A percentile compares a stretch with the other conserved stretches of the same genome.
Evolutionary conservation across 83 land plant genomes (phyloP).

Genomic region (Isoetes engelmannii): DNA sequence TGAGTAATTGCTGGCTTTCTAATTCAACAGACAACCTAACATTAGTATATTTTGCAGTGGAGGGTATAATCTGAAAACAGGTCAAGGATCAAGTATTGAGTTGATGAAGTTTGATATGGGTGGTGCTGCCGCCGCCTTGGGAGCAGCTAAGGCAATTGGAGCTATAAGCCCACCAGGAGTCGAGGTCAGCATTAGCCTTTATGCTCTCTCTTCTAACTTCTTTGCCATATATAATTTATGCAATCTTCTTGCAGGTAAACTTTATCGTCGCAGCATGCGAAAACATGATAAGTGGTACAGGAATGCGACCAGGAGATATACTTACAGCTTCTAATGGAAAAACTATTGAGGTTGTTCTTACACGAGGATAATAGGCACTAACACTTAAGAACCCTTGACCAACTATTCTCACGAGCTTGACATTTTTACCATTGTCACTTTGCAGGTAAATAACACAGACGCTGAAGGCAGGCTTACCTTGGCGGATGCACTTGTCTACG

Average conservation of each 20-base stretch:
- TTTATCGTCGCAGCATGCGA: conserved; percentile 97
- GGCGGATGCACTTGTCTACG: conserved; percentile 94
- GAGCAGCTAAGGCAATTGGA: conserved; percentile 94
- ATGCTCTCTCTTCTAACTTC: not conserved
- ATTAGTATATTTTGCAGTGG: conserved; percentile 42
- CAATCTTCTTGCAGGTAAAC: conserved; percentile 52
- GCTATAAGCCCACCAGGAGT: conserved; percentile 88
- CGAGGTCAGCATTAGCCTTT: conserved; percentile 46
- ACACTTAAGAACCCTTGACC: not conserved
- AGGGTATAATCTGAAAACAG: conserved; percentile 95
- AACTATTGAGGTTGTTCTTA: conserved; percentile 76
- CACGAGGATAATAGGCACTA: not conserved
- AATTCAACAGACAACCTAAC: too few relatives aligned
- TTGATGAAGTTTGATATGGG: conserved; percentile 99
- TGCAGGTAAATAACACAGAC: conserved; percentile 92
- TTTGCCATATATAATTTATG: conserved; percentile 1
- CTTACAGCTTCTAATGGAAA: conserved; percentile 97
- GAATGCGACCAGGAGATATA: conserved; percentile 97
- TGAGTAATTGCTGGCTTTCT: too few relatives aligned
- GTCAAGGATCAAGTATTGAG: conserved; percentile 81
- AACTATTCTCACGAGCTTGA: not conserved
- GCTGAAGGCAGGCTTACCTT: conserved; percentile 95
- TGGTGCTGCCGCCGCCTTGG: conserved; percentile 89
- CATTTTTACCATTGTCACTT: not conserved
- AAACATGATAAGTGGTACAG: conserved; percentile 98